Evolutionary conservation across 495 filamentous ascomycete genomes (phyloP), one percentile per base, ranked within the genome.

Genomic region (Rhypophila decipiens): DNA sequence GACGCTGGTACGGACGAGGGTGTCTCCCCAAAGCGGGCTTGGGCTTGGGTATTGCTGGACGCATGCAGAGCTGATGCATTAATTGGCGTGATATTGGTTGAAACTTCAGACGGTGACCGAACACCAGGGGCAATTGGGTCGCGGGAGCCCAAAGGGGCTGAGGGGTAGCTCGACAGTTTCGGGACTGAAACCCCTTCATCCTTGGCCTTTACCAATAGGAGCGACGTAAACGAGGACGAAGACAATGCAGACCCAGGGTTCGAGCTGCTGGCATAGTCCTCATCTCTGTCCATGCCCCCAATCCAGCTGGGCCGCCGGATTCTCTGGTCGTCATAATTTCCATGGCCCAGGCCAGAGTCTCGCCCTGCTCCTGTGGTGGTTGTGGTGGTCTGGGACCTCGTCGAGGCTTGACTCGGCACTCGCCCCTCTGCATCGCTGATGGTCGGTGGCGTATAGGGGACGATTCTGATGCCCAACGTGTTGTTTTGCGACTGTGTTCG

Each of bases 401-500:
- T n/a, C 19, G 63, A 64, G 2, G 59, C 52, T 48, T 66, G 63
- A 39, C 63, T 64, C 44, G 61, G 51, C 24, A 51, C 46, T 23
- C 60, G 58, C 42, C 61, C 57, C 15, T 63, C 65, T 34, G 56
- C 52, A 19, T 63, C 59, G n/a, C n/a, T n/a, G 37, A 66, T 56
- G 21, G 64, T 60, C n/a, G 71, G 70, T 22, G 75, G 76, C 12
- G 73, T 70, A 45, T 71, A 73, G 12, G 74, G 78, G 51, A 84
- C 62, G 56, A 80, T 63, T 47, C 75, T 70, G 52, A 78, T 70
- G 39, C 65, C 68, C 7, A 61, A 58, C 24, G 63, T 65, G 57
- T 80, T 81, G 56, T 61, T 72, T 49, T 78, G 68, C 51, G 80
- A 80, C 27, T 74, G 64, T 17, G 72, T 72, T 48, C 78, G 72